Base-by-base conservation (phyloP, 768 basidiomycete genomes). In the Termitomyces sp. region DNA sequence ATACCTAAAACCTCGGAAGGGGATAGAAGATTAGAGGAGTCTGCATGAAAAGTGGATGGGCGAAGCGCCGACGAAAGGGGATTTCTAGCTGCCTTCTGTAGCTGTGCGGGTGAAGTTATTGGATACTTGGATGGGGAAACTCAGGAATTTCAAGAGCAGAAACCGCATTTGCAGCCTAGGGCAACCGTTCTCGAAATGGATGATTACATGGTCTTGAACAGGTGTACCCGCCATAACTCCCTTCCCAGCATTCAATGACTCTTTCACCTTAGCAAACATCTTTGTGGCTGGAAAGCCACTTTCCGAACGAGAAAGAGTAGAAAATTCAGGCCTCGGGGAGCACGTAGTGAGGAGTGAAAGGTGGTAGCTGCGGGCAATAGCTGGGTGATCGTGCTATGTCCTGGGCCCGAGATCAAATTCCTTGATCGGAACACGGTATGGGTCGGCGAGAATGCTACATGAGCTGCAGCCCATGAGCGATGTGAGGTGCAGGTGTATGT, bases 111-210 rank as follows among this genome's bases (percentile, higher is more conserved):
- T n/a, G 68, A 66, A 14, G 65, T 37, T 44, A 19, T 56, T 64
- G 16, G 74, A 62, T 3, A 64, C 41, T 16, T 73, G 73, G 27
- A 60, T 69, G 17, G 80, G 80, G 19, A n/a, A 80, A 72, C 28
- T 59, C 70, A 21, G 82, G 80, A 25, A 80, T 59, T 45, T 77
- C 76, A 37, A 81, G 63, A 9, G 58, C 59, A 0, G 85, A 85
- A 85, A 81, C 12, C 84, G 81, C 64, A 86, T 74, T 35, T 78
- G 71, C 21, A 86, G 70, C 32, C 68, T 74, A 28, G 85, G 84
- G 1, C 80, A 73, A 32, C 76, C 81, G 25, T 67, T 64, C 42
- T 73, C 70, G 53, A 73, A 75, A 23, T 70, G 72, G 19, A 85
- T 69, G 0, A 81, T 85, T 5, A 86, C 85, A 0, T 79, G 77